Conservation (phyloP, 2,329 filamentous ascomycete species). For the Moelleriella libera region DNA sequence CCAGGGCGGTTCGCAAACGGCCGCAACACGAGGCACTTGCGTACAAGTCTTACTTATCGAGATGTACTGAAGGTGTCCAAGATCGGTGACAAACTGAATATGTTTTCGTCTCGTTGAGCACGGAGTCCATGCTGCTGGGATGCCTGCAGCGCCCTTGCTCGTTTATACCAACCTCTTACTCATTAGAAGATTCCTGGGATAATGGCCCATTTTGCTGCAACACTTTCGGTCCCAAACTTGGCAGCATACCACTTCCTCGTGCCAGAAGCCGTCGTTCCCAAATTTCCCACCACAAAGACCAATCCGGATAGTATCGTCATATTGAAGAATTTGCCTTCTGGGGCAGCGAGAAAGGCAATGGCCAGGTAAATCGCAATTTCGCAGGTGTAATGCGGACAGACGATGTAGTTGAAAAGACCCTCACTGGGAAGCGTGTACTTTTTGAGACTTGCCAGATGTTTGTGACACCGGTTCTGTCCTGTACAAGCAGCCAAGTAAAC, state of each 20-base stretch:
- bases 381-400: slow-evolving; percentile 85
- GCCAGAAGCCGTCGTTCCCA: slow-evolving; percentile 66
- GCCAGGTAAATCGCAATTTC: slow-evolving; percentile 75
- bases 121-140: neutral
- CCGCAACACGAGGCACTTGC: slow-evolving; percentile 39
- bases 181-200: slow-evolving; percentile 52
- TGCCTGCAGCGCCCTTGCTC: neutral
- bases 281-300: slow-evolving; percentile 62
- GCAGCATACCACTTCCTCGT: slow-evolving; percentile 67
- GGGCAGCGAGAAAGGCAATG: slow-evolving; percentile 62
- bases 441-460: slow-evolving; percentile 52
- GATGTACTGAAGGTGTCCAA: slow-evolving; percentile 77
- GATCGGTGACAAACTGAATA: slow-evolving; percentile 52
- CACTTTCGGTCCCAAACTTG: slow-evolving; percentile 56
- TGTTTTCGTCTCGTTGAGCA: slow-evolving; percentile 21
- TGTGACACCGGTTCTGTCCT: slow-evolving; percentile 63
- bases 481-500: slow-evolving; percentile 57
- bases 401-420: slow-evolving; percentile 54
- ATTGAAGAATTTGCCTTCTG: slow-evolving; percentile 51
- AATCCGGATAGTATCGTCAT: slow-evolving; percentile 56
- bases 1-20: slow-evolving; percentile 32
- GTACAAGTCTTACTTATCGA: slow-evolving; percentile 66
- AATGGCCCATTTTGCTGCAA: slow-evolving; percentile 58
- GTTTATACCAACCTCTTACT: slow-evolving; percentile 12
- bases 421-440: slow-evolving; percentile 74